Evolutionary conservation across 495 filamentous ascomycete species (phyloP), one percentile per base, ranked within the genome.

Genomic region (Talaromyces thailandensis): DNA sequence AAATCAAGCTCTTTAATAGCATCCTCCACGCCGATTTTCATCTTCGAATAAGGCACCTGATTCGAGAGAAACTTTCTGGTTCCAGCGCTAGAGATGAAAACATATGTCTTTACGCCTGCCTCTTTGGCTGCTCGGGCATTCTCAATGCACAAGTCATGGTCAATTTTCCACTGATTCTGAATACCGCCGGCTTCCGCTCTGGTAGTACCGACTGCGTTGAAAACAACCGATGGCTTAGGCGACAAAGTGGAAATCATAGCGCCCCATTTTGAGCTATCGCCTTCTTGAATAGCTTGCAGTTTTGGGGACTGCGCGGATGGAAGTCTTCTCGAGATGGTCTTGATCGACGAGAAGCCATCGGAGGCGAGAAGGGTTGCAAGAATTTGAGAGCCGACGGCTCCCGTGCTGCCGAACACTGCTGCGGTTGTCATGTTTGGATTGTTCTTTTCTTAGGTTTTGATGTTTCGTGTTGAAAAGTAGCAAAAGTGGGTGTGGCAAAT

Each of bases 281-380:
- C 12, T 63, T 70, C 70, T 26, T 71, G 16, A 28, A 71, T 23
- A 18, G 67, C 65, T 62, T 80, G 67, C 50, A 88, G 78, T 59
- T 83, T 83, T 16, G 81, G 61, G 16, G 66, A 80, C 71, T 62
- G 71, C 56, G 61, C 71, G 31, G 58, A 80, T 73, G 68, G 81
- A 69, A 28, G 75, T 63, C 83, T 80, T 23, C 86, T 78, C 18
- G 82, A 84, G 69, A 88, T 77, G 59, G 86, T 84, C 59, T 81
- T 73, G 58, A 88, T 73, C 1, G 76, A 70, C 50, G 74, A 67
- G 64, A 75, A 71, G 51, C 71, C 61, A 51, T 79, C 73, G 61
- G 60, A 67, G 18, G 73, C 62, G 53, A 88, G 76, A 26, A 87
- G 77, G 7, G 79, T 81, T 37, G 73, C 70, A 26, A 88, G 76